These are phyloP conservation scores for Phytophthora palmivora DNA, from an alignment of 352 stramenopile species.

Conservation along the genomic window DNA sequence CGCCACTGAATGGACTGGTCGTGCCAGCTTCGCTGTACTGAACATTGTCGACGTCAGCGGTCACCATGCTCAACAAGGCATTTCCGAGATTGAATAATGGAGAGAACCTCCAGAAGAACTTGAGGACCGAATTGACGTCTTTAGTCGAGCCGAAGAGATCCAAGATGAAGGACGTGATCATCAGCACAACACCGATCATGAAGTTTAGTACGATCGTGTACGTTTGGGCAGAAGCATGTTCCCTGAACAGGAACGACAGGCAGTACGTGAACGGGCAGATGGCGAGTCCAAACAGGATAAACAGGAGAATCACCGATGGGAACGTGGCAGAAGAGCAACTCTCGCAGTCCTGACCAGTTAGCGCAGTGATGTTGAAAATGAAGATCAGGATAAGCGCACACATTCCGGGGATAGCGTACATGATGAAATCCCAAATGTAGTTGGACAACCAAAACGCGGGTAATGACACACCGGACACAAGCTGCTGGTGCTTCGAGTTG, in stretches of 20 bases:
- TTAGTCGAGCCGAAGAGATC: conserved; percentile 46
- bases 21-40: not conserved
- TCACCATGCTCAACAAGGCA: conserved; percentile 35
- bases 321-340: conserved; percentile 51
- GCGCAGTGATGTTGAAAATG: conserved; percentile 41
- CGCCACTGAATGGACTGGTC: conserved; percentile 45
- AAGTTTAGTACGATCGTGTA: conserved; percentile 74
- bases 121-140: conserved; percentile 51
- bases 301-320: conserved; percentile 53
- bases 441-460: conserved; percentile 96
- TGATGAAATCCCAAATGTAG: conserved; percentile 93
- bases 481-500: conserved; percentile 97
- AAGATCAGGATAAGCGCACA: conserved; percentile 47
- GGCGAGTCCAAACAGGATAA: conserved; percentile 58
- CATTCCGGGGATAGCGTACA: conserved; percentile 80
- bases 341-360: conserved; percentile 54
- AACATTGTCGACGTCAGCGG: conserved; percentile 26
- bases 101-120: conserved; percentile 74
- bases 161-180: conserved; percentile 61
- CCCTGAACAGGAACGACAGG: conserved; percentile 65
- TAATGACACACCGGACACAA: conserved; percentile 93
- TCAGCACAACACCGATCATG: conserved; percentile 58
- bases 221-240: conserved; percentile 58
- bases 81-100: conserved; percentile 57
- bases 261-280: conserved; percentile 66